Percentiles rank a stretch among this genome's conserved stretches.
These are phyloP conservation scores for Xerocomellus amylosporus DNA, from an alignment of 768 basidiomycete species.

Conservation along the genomic window DNA sequence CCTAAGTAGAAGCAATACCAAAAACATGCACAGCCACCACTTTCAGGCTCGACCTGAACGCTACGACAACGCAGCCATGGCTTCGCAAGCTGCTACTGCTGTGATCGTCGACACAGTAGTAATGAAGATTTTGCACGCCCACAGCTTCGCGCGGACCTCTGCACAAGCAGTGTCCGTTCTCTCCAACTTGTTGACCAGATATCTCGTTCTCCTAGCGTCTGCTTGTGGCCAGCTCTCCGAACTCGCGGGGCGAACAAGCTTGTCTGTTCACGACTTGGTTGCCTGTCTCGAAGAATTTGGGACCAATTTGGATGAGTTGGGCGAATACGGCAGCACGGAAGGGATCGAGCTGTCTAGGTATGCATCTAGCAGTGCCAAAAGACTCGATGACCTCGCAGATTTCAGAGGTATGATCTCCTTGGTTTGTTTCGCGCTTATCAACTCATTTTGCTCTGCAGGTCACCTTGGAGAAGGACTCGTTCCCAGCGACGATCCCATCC, in stretches of 20 bases:
- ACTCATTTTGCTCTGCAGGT: conserved; percentile 42
- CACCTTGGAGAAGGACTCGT: conserved; percentile 59
- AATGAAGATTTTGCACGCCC: conserved; percentile 70
- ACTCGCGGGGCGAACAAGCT: conserved; percentile 62
- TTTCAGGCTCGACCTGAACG: background rate
- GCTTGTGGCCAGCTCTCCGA: conserved; percentile 73
- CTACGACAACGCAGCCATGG: conserved; percentile 9
- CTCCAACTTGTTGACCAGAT: conserved; percentile 74
- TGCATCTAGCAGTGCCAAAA: conserved; percentile 56
- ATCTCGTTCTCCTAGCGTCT: conserved; percentile 60
- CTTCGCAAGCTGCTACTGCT: conserved; percentile 44
- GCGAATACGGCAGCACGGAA: conserved; percentile 63
- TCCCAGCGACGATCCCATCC: conserved; percentile 54
- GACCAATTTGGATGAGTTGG: conserved; percentile 64
- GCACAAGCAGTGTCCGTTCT: conserved; percentile 66
- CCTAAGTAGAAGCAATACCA: background rate
- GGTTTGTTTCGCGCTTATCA: background rate
- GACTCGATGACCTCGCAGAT: conserved; percentile 72
- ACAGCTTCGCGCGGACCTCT: conserved; percentile 75
- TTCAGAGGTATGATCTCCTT: conserved; percentile 56
- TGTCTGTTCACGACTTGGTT: conserved; percentile 59
- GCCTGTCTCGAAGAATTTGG: conserved; percentile 75
- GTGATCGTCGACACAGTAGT: conserved; percentile 67
- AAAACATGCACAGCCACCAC: conserved; percentile 7
- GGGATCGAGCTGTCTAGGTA: conserved; percentile 68